These are phyloP conservation scores for Mucor mucedo DNA, from an alignment of 371 early-diverging fungal species.

Conservation along the genomic window DNA sequence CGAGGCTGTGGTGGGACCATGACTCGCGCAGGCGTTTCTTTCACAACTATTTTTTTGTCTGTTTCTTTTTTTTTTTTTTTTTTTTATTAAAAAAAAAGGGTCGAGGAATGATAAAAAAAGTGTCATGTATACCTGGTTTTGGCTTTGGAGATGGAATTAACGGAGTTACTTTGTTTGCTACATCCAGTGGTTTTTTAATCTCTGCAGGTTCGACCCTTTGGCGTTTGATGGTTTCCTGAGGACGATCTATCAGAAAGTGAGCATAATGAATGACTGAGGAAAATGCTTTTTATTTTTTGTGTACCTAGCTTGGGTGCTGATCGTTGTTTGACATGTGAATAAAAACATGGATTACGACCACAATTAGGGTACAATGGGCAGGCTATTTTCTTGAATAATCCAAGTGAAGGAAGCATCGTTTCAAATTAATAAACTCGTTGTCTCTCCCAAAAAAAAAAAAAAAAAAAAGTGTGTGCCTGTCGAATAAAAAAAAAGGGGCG, in stretches of 20 bases:
- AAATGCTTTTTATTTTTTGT: neutral
- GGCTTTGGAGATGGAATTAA: neutral
- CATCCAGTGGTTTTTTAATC: neutral
- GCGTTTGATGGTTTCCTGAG: slow-evolving; percentile 10
- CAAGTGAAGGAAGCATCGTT: slow-evolving; percentile 43
- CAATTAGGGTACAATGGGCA: slow-evolving; percentile 47
- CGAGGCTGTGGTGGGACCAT: neutral
- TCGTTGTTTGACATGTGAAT: slow-evolving; percentile 28
- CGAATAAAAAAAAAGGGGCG: no score
- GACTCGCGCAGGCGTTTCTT: neutral
- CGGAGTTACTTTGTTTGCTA: neutral
- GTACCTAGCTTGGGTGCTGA: neutral
- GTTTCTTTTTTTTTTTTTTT: neutral
- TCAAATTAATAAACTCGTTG: no score
- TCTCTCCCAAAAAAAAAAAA: no score
- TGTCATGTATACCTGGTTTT: neutral
- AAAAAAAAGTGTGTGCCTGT: no score
- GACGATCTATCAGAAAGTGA: slow-evolving; percentile 2
- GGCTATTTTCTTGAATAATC: slow-evolving; percentile 37
- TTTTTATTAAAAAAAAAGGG: neutral
- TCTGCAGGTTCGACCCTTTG: slow-evolving; percentile 3
- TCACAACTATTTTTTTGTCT: neutral
- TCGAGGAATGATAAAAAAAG: neutral
- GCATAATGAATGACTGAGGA: neutral
- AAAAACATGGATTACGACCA: slow-evolving; percentile 34